Base-by-base conservation (phyloP, 208 protist species). In the Phytomonas sp. region DNA sequence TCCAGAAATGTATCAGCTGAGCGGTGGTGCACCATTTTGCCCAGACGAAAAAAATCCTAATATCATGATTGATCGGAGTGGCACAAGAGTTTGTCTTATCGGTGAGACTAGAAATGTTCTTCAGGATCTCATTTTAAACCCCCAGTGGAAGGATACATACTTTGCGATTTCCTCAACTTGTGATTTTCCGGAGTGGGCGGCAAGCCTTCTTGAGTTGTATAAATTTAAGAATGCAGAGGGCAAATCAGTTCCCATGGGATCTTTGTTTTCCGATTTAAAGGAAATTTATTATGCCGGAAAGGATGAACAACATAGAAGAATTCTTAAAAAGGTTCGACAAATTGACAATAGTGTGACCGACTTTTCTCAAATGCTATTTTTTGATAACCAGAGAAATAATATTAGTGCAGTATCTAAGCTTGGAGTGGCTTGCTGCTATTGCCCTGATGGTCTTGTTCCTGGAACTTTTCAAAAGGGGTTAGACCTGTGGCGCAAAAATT, bases 341-440 rank as follows among this genome's bases (percentile, higher is more conserved):
- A n/a, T 72, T 43, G 74, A 79, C 56, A 62, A 75, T 0, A 80
- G 62, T 28, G 78, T 92, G 36, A 81, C 77, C 7, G 80, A 88
- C 40, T 91, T 92, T 68, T 72, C 73, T 7, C 77, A 96, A 34
- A 89, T 96, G 78, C 67, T 97, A 11, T 97, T 96, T 67, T 97
- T 96, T 76, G 91, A 97, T 66, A 96, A 96, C 67, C 87, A 96
- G 67, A 85, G 40, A 1, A 80, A 94, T 53, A 97, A 97, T 68
- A 81, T 89, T 62, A 46, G 71, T 23, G 72, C 81, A 68, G 93
- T 96, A 17, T 85, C 83, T 13, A 31, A n/a, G 20, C 60, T 95
- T 31, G 91, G 91, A 29, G 91, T 96, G 31, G 62, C 79, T 36
- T 89, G 82, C 75, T 87, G 77, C 32, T 93, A 95, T 74, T 94